Evolutionary conservation across 495 filamentous ascomycete species (phyloP), one percentile per base, ranked within the genome.

Genomic region (Podospora comata): DNA sequence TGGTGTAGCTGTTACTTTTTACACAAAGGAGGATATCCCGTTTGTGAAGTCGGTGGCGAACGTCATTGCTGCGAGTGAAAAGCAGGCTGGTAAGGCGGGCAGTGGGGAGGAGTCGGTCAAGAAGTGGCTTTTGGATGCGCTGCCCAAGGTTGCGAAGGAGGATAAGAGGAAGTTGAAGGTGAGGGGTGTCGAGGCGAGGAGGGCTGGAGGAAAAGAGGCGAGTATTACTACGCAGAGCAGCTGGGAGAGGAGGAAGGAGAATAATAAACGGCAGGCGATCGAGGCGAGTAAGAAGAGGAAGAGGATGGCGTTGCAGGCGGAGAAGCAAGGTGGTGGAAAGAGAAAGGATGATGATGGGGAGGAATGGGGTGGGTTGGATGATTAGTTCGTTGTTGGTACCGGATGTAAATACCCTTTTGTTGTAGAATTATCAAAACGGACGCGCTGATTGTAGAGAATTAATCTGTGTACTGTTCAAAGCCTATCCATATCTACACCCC

Each of bases 201-300:
- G 91, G 64, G 61, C 53, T 6, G 77, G 80, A 1, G 73, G 72
- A 5, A 77, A 77, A 72, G 79, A 77, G 72, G 79, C 84, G 64
- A 84, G 88, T 66, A 99, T 99, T 75, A 94, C 91, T 71, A 96
- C 92, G 0, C 96, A 94, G 86, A 96, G 94, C 76, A 91, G 92
- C 11, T 97, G 87, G 82, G 92, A 97, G 75, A 85, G 91, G 73
- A 80, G 85, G 70, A 77, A 88, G 81, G 91, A 94, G 80, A 86
- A 96, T 75, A 92, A 88, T 70, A 87, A 80, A 78, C 89, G 82
- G 74, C 91, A 88, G 28, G 92, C 92, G 34, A 89, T 91, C 69
- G 82, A 82, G 72, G 91, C 87, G 30, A 94, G 88, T 75, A 89
- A 87, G 76, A 85, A 81, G 75, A 82, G 87, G 77, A 87, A 86